These are phyloP conservation scores for Phaeomoniella chlamydospora DNA, from an alignment of 2,329 filamentous ascomycete genomes.

Conservation along the genomic window DNA sequence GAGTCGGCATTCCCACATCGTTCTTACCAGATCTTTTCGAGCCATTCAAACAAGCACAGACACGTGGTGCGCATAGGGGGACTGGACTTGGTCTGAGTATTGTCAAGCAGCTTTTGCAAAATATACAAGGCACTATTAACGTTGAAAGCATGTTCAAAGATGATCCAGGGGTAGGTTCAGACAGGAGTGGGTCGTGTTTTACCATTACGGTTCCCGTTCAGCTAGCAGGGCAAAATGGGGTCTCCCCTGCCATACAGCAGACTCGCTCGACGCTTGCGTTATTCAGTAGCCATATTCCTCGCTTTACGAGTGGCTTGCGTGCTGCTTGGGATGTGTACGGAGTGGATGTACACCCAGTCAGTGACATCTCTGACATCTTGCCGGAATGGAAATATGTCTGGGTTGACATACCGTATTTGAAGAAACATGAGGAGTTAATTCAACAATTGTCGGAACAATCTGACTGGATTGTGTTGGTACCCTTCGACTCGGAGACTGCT, in stretches of 20 bases:
- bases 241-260: not conserved
- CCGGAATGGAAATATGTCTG: slow-evolving; percentile 13
- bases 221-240: too few relatives aligned
- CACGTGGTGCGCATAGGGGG: slow-evolving; percentile 14
- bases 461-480: slow-evolving; percentile 12
- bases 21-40: slow-evolving; percentile 12
- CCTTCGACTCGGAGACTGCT: slow-evolving; percentile 12
- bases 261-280: slow-evolving; percentile 6
- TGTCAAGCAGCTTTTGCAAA: slow-evolving; percentile 15
- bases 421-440: slow-evolving; percentile 7
- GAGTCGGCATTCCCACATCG: slow-evolving; percentile 12
- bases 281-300: slow-evolving; percentile 6
- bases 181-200: slow-evolving; percentile 10
- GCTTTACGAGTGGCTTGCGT: slow-evolving; percentile 10
- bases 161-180: slow-evolving; percentile 4
- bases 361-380: slow-evolving; percentile 8
- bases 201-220: slow-evolving; percentile 7
- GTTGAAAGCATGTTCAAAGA: slow-evolving; percentile 14
- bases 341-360: slow-evolving; percentile 8
- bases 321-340: slow-evolving; percentile 13
- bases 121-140: slow-evolving; percentile 15
- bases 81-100: slow-evolving; percentile 17
- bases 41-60: slow-evolving; percentile 15
- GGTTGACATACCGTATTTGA: slow-evolving; percentile 11
- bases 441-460: slow-evolving; percentile 8